Percentiles rank a stretch among this genome's conserved stretches.
Evolutionary conservation across 2,329 filamentous ascomycete genomes (phyloP).

Genomic region (Exophiala dermatitidis): DNA sequence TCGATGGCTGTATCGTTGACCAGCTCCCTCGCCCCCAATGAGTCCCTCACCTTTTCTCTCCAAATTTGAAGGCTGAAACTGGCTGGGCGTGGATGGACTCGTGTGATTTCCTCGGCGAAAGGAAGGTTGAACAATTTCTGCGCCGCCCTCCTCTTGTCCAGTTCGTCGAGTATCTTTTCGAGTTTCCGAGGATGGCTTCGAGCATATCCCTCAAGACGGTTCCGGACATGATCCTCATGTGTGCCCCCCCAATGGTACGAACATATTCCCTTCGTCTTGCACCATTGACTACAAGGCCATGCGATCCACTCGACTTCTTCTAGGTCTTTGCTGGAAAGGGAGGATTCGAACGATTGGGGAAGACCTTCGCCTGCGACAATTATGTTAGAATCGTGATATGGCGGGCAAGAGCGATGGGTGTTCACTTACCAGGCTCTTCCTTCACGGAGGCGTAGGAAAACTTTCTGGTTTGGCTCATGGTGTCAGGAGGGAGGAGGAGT

Average conservation of each 20-base stretch:
- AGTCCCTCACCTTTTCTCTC: slow-evolving; percentile 22
- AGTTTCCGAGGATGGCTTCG: slow-evolving; percentile 21
- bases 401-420: not conserved
- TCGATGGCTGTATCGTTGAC: slow-evolving; percentile 19
- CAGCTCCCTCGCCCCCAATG: slow-evolving; percentile 9
- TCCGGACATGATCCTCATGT: slow-evolving; percentile 22
- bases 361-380: slow-evolving; percentile 16
- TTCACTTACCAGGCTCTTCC: slow-evolving; percentile 24
- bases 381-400: slow-evolving; percentile 1
- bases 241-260: slow-evolving; percentile 19
- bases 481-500: slow-evolving; percentile 17
- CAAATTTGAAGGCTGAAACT: slow-evolving; percentile 24
- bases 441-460: slow-evolving; percentile 28
- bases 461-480: slow-evolving; percentile 22
- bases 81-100: slow-evolving; percentile 15
- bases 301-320: slow-evolving; percentile 25
- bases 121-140: slow-evolving; percentile 23
- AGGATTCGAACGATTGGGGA: slow-evolving; percentile 26
- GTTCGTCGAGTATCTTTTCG: slow-evolving; percentile 24
- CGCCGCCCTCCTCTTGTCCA: slow-evolving; percentile 23
- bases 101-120: slow-evolving; percentile 19
- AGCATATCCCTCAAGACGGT: slow-evolving; percentile 23
- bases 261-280: slow-evolving; percentile 24
- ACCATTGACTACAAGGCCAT: slow-evolving; percentile 26
- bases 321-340: slow-evolving; percentile 21